Evolutionary conservation across 371 early-diverging fungal species (phyloP).

Genomic region (Rhizopus sp.): DNA sequence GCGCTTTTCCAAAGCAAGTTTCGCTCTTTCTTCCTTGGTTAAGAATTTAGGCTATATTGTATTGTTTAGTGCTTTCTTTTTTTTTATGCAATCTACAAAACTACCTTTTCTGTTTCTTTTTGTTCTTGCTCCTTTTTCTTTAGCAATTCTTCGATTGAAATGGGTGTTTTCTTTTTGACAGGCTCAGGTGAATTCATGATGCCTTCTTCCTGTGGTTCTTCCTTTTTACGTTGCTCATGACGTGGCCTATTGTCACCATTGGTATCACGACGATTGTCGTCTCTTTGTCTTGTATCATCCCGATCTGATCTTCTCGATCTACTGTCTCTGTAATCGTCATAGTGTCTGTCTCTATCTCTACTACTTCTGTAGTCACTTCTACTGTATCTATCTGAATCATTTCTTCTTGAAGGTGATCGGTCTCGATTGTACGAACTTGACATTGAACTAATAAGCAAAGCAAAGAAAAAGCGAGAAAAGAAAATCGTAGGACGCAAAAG

Average conservation of each 20-base stretch:
- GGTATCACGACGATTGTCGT: slow-evolving; percentile 9
- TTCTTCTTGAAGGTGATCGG: slow-evolving; percentile 26
- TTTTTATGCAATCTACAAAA: background rate
- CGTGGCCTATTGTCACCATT: slow-evolving; percentile 20
- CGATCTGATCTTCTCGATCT: slow-evolving; percentile 16
- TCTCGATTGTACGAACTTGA: slow-evolving; percentile 22
- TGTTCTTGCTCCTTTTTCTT: slow-evolving; percentile 65
- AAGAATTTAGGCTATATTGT: slow-evolving; percentile 77
- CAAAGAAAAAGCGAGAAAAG: slow-evolving; percentile 4
- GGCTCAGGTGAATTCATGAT: slow-evolving; percentile 16
- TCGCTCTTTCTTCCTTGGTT: slow-evolving; percentile 90
- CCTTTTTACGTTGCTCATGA: slow-evolving; percentile 12
- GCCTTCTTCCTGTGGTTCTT: slow-evolving; percentile 18
- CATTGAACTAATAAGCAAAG: slow-evolving; percentile 9
- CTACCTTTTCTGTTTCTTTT: slow-evolving; percentile 53
- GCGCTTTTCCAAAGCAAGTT: slow-evolving; percentile 81
- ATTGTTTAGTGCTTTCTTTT: background rate
- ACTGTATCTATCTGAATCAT: slow-evolving; percentile 28
- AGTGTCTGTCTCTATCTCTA: no score
- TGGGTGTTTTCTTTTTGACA: slow-evolving; percentile 57
- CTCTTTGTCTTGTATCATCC: slow-evolving; percentile 8
- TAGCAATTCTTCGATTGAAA: slow-evolving; percentile 78
- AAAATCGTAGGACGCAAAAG: background rate
- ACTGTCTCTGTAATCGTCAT: slow-evolving; percentile 33
- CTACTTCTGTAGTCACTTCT: slow-evolving; percentile 7